phyloP scores from a whole-genome alignment of 768 basidiomycete genomes.

The Lactarius tabidus region DNA sequence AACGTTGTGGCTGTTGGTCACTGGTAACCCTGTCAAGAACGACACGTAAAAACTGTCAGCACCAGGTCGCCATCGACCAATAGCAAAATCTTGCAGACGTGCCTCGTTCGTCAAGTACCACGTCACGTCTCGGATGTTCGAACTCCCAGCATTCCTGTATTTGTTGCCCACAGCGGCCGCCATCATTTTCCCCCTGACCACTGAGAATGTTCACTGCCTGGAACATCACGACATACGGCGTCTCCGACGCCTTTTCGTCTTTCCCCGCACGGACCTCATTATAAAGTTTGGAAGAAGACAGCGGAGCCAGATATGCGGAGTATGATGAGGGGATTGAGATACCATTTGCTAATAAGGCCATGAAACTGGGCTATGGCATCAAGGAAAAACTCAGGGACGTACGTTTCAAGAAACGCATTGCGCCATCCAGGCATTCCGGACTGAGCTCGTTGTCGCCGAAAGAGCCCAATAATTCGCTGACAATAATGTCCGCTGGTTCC shows the following conservation, averaged over 20 bases:
- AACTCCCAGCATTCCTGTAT: constrained; percentile 98
- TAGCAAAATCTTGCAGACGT: constrained; percentile 20
- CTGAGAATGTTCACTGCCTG: constrained; percentile 88
- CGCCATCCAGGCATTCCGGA: constrained; percentile 97
- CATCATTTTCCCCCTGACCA: constrained; percentile 58
- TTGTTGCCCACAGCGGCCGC: constrained; percentile 70
- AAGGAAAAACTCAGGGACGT: not conserved
- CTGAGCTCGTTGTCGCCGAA: constrained; percentile 99
- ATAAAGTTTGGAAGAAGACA: constrained; percentile 91
- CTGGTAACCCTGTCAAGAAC: constrained; percentile 62
- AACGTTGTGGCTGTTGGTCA: constrained; percentile 95
- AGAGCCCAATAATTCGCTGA: constrained; percentile 93
- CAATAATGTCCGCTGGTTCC: constrained; percentile 86
- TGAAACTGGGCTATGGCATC: not conserved
- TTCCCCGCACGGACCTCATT: constrained; percentile 70
- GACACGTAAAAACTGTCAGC: constrained; percentile 5
- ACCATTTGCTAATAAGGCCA: constrained; percentile 60
- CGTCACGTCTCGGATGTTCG: constrained; percentile 84
- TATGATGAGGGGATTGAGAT: constrained; percentile 97
- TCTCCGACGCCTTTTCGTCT: constrained; percentile 74
- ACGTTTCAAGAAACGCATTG: constrained; percentile 87
- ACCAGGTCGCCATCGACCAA: not conserved
- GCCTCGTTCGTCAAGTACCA: constrained; percentile 72
- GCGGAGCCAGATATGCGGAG: constrained; percentile 88
- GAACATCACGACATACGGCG: constrained; percentile 99